Percentiles rank a stretch among this genome's conserved stretches.
These are phyloP conservation scores for Xylariales sp. DNA, from an alignment of 2,329 filamentous ascomycete species.

Conservation along the genomic window DNA sequence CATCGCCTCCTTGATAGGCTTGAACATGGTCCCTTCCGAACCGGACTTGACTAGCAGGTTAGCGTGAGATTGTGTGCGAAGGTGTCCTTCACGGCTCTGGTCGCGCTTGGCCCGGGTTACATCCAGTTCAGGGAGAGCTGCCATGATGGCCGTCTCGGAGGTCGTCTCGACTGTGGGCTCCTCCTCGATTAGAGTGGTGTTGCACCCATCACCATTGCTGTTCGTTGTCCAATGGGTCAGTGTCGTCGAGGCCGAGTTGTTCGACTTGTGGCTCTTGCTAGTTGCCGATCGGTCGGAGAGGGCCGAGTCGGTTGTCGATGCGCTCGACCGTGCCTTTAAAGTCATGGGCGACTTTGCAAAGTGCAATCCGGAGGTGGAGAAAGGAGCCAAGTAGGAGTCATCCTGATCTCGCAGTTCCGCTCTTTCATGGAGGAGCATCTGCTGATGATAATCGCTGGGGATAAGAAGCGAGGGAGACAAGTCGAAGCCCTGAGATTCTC, in stretches of 20 bases:
- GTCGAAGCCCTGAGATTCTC: slow-evolving; percentile 54
- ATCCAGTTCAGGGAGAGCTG: slow-evolving; percentile 5
- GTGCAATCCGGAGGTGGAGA: slow-evolving; percentile 24
- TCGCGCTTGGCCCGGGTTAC: slow-evolving; percentile 9
- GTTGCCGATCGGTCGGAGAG: slow-evolving; percentile 39
- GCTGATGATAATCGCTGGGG: slow-evolving; percentile 52
- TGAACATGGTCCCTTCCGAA: slow-evolving; percentile 11
- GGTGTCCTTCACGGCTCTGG: slow-evolving; percentile 18
- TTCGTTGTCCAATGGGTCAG: slow-evolving; percentile 51
- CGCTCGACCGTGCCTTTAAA: slow-evolving; percentile 42
- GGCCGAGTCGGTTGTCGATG: slow-evolving; percentile 49
- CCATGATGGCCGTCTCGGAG: slow-evolving; percentile 8
- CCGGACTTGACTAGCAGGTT: slow-evolving; percentile 13
- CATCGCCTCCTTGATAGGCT: slow-evolving; percentile 12
- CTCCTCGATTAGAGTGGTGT: slow-evolving; percentile 13
- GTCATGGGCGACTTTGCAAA: slow-evolving; percentile 17
- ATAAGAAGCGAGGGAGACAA: slow-evolving; percentile 61
- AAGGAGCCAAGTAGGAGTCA: slow-evolving; percentile 26
- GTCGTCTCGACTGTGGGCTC: slow-evolving; percentile 8
- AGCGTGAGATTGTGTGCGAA: slow-evolving; percentile 23
- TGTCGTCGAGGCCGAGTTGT: slow-evolving; percentile 48
- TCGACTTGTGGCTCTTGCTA: slow-evolving; percentile 49
- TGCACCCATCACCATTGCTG: slow-evolving; percentile 34
- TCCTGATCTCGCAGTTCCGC: slow-evolving; percentile 23
- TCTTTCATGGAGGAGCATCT: slow-evolving; percentile 41